phyloP scores from a whole-genome alignment of 2,329 filamentous ascomycete genomes.

The Spiromastix sp. region DNA sequence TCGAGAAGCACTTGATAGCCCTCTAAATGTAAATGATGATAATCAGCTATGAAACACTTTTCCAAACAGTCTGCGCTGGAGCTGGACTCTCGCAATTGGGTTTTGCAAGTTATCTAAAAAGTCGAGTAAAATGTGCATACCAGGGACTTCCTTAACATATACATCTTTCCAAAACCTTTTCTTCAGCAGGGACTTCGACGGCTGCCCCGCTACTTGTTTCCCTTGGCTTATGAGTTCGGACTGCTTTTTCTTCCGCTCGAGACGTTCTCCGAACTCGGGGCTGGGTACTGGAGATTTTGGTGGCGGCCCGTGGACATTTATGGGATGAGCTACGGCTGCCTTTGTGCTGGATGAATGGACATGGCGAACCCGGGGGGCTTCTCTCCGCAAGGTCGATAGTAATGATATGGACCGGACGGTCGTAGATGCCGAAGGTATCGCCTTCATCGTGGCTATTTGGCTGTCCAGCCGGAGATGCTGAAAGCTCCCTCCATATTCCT shows the following conservation, averaged over 20 bases:
- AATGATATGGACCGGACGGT: no score
- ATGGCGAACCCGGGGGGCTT: conserved; percentile 13
- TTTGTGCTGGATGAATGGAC: conserved; percentile 27
- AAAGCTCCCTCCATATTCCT: no score
- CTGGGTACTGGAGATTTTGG: conserved; percentile 45
- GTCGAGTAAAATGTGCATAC: conserved; percentile 33
- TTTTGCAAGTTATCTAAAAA: not conserved
- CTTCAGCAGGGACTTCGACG: conserved; percentile 36
- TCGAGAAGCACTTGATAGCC: conserved; percentile 65
- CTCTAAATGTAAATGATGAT: conserved; percentile 19
- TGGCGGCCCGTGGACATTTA: conserved; percentile 50
- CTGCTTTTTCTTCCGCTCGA: conserved; percentile 41
- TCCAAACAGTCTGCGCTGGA: not conserved
- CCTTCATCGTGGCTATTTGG: no score
- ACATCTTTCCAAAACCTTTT: conserved; percentile 89
- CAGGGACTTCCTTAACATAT: conserved; percentile 54
- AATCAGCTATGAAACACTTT: not conserved
- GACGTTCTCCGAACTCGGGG: conserved; percentile 37
- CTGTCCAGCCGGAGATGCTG: no score
- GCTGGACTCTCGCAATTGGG: not conserved
- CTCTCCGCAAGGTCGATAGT: conserved; percentile 1
- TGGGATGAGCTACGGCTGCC: conserved; percentile 45
- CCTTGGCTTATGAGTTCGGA: conserved; percentile 38
- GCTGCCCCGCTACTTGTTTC: conserved; percentile 29
- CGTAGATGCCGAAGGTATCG: no score